Conservation (phyloP, 2,329 filamentous ascomycete genomes). For the Stagonosporopsis chrysanthemi region DNA sequence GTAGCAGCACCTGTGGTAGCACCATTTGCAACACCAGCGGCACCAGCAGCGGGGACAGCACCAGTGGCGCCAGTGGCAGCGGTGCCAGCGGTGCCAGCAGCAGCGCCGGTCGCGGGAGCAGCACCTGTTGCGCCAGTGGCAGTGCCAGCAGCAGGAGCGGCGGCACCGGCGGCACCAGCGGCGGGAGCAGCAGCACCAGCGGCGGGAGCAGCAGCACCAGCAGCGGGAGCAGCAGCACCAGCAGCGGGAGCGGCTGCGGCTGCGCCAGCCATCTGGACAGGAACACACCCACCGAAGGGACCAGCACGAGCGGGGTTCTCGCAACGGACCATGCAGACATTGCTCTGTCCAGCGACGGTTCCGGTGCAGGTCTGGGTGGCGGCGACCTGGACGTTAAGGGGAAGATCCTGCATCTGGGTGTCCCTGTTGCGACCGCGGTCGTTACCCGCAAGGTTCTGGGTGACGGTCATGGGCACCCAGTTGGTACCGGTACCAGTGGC, state of each 20-base stretch:
- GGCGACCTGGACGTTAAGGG: constrained; percentile 67
- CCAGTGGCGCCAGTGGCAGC: constrained; percentile 9
- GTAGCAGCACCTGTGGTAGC: constrained; percentile 8
- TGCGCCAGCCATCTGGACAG: constrained; percentile 58
- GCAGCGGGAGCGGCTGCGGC: constrained; percentile 24
- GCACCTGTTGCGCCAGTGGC: neutral
- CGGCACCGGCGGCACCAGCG: constrained; percentile 7
- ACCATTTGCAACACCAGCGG: constrained; percentile 14
- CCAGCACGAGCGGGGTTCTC: constrained; percentile 67
- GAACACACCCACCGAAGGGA: constrained; percentile 68
- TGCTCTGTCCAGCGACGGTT: constrained; percentile 64
- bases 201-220: constrained; percentile 15
- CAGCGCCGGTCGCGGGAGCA: constrained; percentile 14
- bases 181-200: constrained; percentile 12
- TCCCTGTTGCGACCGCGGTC: constrained; percentile 56
- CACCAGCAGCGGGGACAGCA: constrained; percentile 10
- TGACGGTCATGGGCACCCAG: constrained; percentile 64
- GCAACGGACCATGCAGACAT: constrained; percentile 70
- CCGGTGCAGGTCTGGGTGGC: constrained; percentile 65
- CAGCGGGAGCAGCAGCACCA: constrained; percentile 13
- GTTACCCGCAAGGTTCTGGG: constrained; percentile 60
- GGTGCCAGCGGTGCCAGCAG: constrained; percentile 5
- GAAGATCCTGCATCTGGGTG: constrained; percentile 46
- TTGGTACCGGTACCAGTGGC: constrained; percentile 63
- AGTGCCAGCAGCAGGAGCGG: constrained; percentile 4